These are phyloP conservation scores for Pythium apleroticum DNA, from an alignment of 352 stramenopile genomes.

Conservation along the genomic window DNA sequence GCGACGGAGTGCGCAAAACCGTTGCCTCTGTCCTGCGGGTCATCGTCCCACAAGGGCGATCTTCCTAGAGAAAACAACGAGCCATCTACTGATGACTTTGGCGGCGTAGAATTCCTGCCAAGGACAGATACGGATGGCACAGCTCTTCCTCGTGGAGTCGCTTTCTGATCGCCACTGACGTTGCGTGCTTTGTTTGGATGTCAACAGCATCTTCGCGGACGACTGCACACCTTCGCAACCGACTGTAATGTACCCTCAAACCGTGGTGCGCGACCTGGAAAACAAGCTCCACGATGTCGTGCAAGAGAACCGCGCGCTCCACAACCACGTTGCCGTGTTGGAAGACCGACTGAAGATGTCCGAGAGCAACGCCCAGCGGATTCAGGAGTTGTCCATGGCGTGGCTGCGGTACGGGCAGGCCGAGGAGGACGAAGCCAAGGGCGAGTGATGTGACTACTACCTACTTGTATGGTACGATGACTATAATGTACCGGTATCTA, in stretches of 20 bases:
- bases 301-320: conserved; percentile 41
- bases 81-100: conserved; percentile 88
- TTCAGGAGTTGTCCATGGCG: conserved; percentile 43
- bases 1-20: background rate
- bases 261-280: conserved; percentile 21
- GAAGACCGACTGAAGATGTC: conserved; percentile 37
- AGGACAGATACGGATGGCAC: conserved; percentile 91
- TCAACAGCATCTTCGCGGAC: conserved; percentile 27
- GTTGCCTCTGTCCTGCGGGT: background rate
- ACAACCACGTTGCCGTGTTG: conserved; percentile 34
- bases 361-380: conserved; percentile 41
- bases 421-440: conserved; percentile 18
- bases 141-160: conserved; percentile 22
- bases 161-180: background rate
- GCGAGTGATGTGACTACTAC: background rate
- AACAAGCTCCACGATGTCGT: conserved; percentile 32
- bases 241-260: conserved; percentile 25
- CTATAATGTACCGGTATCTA: background rate
- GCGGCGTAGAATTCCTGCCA: conserved; percentile 79
- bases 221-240: conserved; percentile 18
- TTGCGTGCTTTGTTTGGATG: background rate
- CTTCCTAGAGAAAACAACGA: conserved; percentile 29
- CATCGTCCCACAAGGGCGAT: background rate
- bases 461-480: background rate
- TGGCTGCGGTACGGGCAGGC: conserved; percentile 33